A percentile compares a stretch with the other conserved stretches of the same genome.
Evolutionary conservation across 2,329 filamentous ascomycete species (phyloP).

Genomic region (Fusarium nodosum): DNA sequence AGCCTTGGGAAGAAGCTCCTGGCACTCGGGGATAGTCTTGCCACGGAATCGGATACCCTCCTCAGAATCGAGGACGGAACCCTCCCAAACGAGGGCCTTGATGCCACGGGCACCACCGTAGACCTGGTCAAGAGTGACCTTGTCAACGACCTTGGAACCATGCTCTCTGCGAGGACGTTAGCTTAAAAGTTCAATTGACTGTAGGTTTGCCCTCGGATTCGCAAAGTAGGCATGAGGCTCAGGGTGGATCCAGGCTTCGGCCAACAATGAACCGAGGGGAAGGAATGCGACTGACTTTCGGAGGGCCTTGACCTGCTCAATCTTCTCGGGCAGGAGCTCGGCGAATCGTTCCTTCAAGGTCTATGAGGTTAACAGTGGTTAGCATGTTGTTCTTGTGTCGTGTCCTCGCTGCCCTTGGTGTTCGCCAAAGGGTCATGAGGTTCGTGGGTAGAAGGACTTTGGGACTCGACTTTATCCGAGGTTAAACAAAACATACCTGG

Average conservation of each 20-base stretch:
- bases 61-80: constrained; percentile 97
- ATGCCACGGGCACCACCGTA: constrained; percentile 99
- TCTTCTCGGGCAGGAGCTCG: constrained; percentile 93
- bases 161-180: constrained; percentile 75
- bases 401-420: background rate
- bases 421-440: constrained; percentile 21
- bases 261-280: constrained; percentile 31
- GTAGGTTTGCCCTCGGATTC: constrained; percentile 16
- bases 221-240: constrained; percentile 25
- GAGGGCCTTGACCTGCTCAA: constrained; percentile 99
- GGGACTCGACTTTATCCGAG: constrained; percentile 19
- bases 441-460: constrained; percentile 18
- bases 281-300: constrained; percentile 78
- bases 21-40: constrained; percentile 99
- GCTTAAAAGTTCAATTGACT: constrained; percentile 24
- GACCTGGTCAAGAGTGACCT: constrained; percentile 99
- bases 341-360: constrained; percentile 98
- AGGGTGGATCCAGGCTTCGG: constrained; percentile 29
- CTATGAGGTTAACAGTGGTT: constrained; percentile 61
- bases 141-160: constrained; percentile 94
- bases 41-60: constrained; percentile 99
- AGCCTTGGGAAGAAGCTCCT: constrained; percentile 96
- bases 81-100: constrained; percentile 98
- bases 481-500: constrained; percentile 75
- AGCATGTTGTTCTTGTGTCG: constrained; percentile 11